Base-by-base conservation (phyloP, 2,329 filamentous ascomycete species). In the Fusarium sp. region DNA sequence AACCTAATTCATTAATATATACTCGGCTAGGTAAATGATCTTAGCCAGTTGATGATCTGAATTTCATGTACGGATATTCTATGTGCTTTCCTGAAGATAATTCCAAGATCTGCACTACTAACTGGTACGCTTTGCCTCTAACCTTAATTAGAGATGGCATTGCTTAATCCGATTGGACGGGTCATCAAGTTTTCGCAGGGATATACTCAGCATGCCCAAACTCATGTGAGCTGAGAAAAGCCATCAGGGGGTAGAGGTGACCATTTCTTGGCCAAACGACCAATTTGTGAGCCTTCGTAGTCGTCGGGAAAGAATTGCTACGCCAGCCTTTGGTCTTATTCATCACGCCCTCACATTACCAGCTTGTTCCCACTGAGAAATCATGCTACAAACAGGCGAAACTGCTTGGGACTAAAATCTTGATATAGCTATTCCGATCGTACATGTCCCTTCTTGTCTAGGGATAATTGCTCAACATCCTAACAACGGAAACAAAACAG, bases 1-100 rank as follows among this genome's bases (percentile, higher is more conserved):
- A 36, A 44, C 26, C 33, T 77, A 77, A 77, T 77, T 69, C 51
- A 73, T 75, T 77, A 77, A 78, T 78, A 56, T 59, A 57, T 55
- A 59, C 31, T 49, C 15, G 31, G 24, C 62, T 33, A 52, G 54
- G 41, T 55, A 52, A 35, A 63, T 31, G 10, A 14, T 18, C 56
- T 18, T 22, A 26, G 51, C 42, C 33, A n/a, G 35, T 59, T 33
- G 36, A 57, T 47, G 28, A 36, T 28, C 26, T 24, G 33, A 45
- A 33, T 31, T 49, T 14, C 22, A 49, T 20, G 13, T 48, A 51
- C 31, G 8, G 12, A 51, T 35, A 22, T 24, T 33, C 26, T 6
- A 24, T 42, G 17, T 12, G 18, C 26, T 56, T 26, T 36, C 13
- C 20, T 51, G 41, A 44, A 28, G 22, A 17, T 52, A 8, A n/a